phyloP scores from a whole-genome alignment of 1,284 basidiomycete genomes.

The Trametes pubescens region DNA sequence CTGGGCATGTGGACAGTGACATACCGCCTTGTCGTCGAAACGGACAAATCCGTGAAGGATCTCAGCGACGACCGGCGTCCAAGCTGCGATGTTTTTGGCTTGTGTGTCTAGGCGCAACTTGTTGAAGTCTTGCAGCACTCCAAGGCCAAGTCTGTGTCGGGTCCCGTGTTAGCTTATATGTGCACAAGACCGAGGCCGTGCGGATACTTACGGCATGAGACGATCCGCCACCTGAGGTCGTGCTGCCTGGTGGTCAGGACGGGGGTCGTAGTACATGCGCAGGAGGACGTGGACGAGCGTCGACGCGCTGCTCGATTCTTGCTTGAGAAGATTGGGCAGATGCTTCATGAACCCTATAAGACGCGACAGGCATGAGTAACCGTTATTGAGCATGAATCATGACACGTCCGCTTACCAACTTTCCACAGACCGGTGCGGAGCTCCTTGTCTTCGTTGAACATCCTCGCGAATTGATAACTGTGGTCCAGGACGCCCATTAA shows the following conservation, averaged over 20 bases:
- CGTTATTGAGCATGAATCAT: background rate
- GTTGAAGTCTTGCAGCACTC: constrained; percentile 91
- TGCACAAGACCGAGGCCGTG: background rate
- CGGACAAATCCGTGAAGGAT: constrained; percentile 90
- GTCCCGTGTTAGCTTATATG: background rate
- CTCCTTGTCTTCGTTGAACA: constrained; percentile 99
- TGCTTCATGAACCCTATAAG: constrained; percentile 97
- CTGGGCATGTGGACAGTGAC: constrained; percentile 43
- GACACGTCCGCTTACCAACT: constrained; percentile 78
- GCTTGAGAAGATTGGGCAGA: constrained; percentile 96
- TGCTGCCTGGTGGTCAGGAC: constrained; percentile 84
- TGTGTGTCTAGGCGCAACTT: constrained; percentile 92
- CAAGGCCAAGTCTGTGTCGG: constrained; percentile 79
- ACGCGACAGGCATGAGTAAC: background rate
- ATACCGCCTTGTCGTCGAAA: constrained; percentile 89
- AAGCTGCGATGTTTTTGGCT: constrained; percentile 94
- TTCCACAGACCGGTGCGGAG: constrained; percentile 98
- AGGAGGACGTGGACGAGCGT: constrained; percentile 94
- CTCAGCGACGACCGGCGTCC: constrained; percentile 97
- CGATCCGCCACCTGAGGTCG: constrained; percentile 88
- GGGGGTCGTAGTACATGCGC: constrained; percentile 94
- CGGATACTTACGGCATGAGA: constrained; percentile 82
- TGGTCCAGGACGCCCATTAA: constrained; percentile 96
- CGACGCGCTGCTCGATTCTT: constrained; percentile 96
- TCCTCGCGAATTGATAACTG: constrained; percentile 95